Evolutionary conservation across 2,329 filamentous ascomycete species (phyloP).

Genomic region (Lecanoromycetidae sp.): DNA sequence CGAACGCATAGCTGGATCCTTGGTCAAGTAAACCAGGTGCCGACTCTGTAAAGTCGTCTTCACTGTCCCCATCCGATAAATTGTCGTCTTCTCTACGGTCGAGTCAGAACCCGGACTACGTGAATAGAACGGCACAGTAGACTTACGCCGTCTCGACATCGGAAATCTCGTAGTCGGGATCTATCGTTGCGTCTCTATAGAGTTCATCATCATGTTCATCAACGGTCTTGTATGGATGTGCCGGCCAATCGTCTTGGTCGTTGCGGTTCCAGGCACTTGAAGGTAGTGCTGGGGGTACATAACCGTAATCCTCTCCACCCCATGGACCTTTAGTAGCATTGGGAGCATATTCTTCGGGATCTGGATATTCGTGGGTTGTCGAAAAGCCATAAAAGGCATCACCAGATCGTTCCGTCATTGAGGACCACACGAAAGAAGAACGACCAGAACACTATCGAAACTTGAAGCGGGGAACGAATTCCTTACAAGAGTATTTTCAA

Average conservation of each 20-base stretch:
- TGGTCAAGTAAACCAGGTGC: neutral
- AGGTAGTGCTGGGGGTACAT: constrained; percentile 5
- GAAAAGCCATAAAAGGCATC: neutral
- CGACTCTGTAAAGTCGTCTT: neutral
- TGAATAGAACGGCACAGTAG: neutral
- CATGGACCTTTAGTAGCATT: constrained; percentile 11
- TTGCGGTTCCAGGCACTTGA: too few species aligned
- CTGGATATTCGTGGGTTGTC: constrained; percentile 13
- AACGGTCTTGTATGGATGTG: too few species aligned
- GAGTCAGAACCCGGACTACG: neutral
- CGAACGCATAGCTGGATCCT: neutral
- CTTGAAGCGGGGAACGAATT: neutral
- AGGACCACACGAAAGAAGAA: neutral
- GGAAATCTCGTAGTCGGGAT: constrained; percentile 8
- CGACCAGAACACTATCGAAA: neutral
- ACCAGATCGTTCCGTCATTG: neutral
- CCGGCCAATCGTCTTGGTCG: too few species aligned
- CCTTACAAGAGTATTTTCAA: too few species aligned
- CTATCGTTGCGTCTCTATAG: neutral
- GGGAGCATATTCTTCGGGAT: constrained; percentile 12
- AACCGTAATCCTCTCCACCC: constrained; percentile 3
- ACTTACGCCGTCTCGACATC: constrained; percentile 1
- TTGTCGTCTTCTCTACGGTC: constrained; percentile 7
- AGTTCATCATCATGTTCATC: neutral
- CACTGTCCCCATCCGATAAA: constrained; percentile 6